Base-by-base conservation (phyloP, 805 yeast species). In the Metschnikowia henanensis region DNA sequence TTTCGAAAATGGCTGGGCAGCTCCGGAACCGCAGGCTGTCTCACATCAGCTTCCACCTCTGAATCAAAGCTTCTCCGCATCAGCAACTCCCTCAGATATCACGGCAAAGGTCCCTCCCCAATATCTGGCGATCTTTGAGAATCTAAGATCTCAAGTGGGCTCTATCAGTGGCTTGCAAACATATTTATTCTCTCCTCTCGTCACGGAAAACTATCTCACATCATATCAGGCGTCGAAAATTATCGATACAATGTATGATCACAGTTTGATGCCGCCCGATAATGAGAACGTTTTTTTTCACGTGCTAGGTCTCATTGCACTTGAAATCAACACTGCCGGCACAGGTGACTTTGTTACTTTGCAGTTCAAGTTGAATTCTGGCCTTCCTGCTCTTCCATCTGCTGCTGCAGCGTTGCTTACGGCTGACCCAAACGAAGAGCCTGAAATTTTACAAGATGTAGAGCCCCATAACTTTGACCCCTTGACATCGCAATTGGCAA, bases 271-370 rank as follows among this genome's bases (percentile, higher is more conserved):
- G 43, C 69, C 72, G 1, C 60, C 66, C 1, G 47, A 62, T 7
- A 45, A 41, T 10, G 51, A 56, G n/a, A 49, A 54, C 33, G 65
- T 64, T 45, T 64, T 71, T 34, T 60, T 57, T 41, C 68, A 68
- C 45, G 52, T 63, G 21, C 46, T 72, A 35, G 78, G 76, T 5
- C 60, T 73, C 34, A 53, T 70, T 29, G 67, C 72, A 1, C 61
- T 73, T 47, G 78, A 73, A 54, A 58, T 72, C 21, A 66, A 65
- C n/a, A 50, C 52, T 12, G 58, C 71, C 3, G 78, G 77, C 3
- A 42, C 68, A 1, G 76, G 75, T 0, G 76, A 71, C 49, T 71
- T 53, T 47, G 73, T 69, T n/a, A 66, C 75, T 15, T 55, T 73
- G 30, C 72, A 70, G 52, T 66, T 65, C 49, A 57, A 60, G 42